These are phyloP conservation scores for Crithidia fasciculata DNA, from an alignment of 208 protist genomes.

Conservation along the genomic window DNA sequence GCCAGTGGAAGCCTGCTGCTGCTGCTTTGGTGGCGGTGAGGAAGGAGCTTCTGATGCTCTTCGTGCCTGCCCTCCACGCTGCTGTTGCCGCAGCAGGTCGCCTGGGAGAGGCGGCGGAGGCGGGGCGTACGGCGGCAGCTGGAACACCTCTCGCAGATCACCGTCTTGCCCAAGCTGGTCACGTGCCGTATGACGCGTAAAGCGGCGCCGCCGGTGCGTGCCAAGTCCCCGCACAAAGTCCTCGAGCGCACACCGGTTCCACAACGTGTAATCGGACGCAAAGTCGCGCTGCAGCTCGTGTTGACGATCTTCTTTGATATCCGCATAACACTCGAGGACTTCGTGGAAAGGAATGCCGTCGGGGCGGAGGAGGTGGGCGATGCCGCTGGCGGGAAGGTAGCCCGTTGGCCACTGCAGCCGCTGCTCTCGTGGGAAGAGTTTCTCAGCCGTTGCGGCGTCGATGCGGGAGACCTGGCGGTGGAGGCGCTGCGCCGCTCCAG, in stretches of 20 bases:
- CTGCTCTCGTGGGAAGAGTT: conserved; percentile 59
- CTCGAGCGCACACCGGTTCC: conserved; percentile 55
- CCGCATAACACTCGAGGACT: conserved; percentile 58
- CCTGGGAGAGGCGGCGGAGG: conserved; percentile 12
- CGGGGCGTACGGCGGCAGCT: conserved; percentile 42
- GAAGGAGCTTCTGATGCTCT: background rate
- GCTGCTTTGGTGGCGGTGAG: background rate
- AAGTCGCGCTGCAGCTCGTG: conserved; percentile 81
- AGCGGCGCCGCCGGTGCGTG: conserved; percentile 30
- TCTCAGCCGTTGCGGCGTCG: conserved; percentile 27
- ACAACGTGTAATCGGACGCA: conserved; percentile 78
- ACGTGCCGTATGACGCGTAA: conserved; percentile 39
- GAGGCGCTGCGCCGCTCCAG: conserved; percentile 28
- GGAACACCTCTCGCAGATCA: conserved; percentile 43
- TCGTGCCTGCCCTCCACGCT: background rate
- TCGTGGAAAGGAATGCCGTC: conserved; percentile 64
- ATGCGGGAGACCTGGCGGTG: conserved; percentile 58
- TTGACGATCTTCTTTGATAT: conserved; percentile 42
- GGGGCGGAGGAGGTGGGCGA: conserved; percentile 70
- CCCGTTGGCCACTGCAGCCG: conserved; percentile 57
- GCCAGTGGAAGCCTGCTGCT: background rate
- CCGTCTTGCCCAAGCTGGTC: conserved; percentile 38
- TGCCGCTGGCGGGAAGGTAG: conserved; percentile 75
- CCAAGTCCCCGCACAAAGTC: conserved; percentile 48
- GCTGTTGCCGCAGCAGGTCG: background rate